Conservation (phyloP, 345 rosid genomes). For the Corchorus olitorius region DNA sequence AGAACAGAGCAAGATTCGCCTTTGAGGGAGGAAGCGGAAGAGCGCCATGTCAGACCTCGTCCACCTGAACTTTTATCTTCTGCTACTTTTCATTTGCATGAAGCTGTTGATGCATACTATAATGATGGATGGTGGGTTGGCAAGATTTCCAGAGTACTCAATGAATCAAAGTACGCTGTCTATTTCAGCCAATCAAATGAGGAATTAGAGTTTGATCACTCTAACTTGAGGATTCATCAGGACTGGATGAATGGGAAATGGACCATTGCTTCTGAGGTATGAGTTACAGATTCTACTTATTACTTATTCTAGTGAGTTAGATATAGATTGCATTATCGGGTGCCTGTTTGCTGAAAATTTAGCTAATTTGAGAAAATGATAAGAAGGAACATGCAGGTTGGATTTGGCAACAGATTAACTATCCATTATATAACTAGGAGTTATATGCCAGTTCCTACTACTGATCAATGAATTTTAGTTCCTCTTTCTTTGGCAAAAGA, state of each 20-base stretch:
- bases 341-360: background rate
- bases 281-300: conserved; percentile 13
- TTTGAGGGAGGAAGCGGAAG: conserved; percentile 42
- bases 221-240: conserved; percentile 49
- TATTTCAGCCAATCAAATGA: conserved; percentile 40
- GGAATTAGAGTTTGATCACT: conserved; percentile 34
- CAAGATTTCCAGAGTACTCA: conserved; percentile 37
- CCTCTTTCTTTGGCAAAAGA: too few species aligned
- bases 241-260: conserved; percentile 58
- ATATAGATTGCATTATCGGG: background rate
- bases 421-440: background rate
- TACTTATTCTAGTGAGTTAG: background rate
- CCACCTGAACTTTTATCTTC: conserved; percentile 41
- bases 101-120: conserved; percentile 63
- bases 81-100: conserved; percentile 29
- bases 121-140: conserved; percentile 73
- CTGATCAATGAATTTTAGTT: too few species aligned
- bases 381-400: background rate
- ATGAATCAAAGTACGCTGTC: conserved; percentile 34
- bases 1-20: conserved; percentile 47
- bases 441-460: background rate
- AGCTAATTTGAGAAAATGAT: background rate
- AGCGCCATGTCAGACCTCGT: conserved; percentile 45
- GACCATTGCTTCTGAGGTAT: conserved; percentile 48
- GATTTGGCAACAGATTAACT: background rate